A percentile compares a stretch with the other conserved stretches of the same genome.
Evolutionary conservation across 305 asterid species (phyloP).

Genomic region (Fraxinus paxiana): DNA sequence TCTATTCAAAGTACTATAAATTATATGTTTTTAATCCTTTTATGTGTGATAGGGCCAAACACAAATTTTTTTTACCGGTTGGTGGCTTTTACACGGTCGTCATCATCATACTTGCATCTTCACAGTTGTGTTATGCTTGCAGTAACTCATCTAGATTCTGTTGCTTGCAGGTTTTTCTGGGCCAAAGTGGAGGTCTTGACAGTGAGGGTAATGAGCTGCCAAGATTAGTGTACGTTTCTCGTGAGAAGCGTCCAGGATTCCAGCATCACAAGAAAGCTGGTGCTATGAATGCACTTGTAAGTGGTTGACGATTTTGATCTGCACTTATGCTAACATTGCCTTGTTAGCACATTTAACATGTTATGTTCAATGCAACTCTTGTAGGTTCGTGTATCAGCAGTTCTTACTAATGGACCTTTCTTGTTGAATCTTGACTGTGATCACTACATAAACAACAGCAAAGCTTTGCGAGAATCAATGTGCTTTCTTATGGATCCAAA

Average conservation of each 20-base stretch:
- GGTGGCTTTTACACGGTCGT: neutral
- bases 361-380: slow-evolving; percentile 16
- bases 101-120: slow-evolving; percentile 1
- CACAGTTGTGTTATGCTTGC: slow-evolving; percentile 3
- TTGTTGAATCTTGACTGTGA: slow-evolving; percentile 96
- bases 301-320: slow-evolving; percentile 29
- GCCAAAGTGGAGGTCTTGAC: slow-evolving; percentile 98
- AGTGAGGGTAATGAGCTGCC: slow-evolving; percentile 96
- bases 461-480: slow-evolving; percentile 95
- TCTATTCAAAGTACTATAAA: neutral
- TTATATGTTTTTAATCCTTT: neutral
- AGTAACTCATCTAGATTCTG: slow-evolving; percentile 16
- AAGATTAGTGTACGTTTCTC: slow-evolving; percentile 90
- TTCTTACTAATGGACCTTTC: slow-evolving; percentile 96
- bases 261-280: slow-evolving; percentile 99
- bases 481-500: slow-evolving; percentile 95
- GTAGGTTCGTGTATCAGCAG: slow-evolving; percentile 97
- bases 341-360: slow-evolving; percentile 22
- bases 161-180: slow-evolving; percentile 78
- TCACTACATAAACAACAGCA: slow-evolving; percentile 95
- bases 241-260: slow-evolving; percentile 98
- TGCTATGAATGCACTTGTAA: slow-evolving; percentile 97
- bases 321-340: neutral
- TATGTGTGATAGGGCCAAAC: neutral
- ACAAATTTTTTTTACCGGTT: neutral